Percentiles rank a stretch among this genome's conserved stretches.
These are phyloP conservation scores for Knoxia roxburghii DNA, from an alignment of 257 asterid genomes.

Conservation along the genomic window DNA sequence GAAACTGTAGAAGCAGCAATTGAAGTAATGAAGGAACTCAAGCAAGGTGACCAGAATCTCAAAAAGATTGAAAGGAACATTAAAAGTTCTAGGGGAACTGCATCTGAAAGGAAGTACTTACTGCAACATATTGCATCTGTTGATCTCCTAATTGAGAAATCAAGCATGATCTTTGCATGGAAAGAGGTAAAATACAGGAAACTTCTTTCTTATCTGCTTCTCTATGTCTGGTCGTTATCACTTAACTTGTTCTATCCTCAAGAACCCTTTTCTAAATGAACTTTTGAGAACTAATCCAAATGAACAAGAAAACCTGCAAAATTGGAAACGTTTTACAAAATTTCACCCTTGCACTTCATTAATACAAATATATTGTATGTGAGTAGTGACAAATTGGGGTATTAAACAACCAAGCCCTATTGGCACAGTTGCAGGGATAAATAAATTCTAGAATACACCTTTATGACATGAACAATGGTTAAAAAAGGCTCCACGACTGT, in stretches of 20 bases:
- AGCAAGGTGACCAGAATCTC: conserved; percentile 67
- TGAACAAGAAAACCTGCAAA: neutral
- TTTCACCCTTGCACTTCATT: neutral
- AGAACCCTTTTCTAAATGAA: neutral
- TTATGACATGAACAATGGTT: neutral
- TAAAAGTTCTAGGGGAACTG: conserved; percentile 58
- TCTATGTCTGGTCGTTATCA: conserved; percentile 9
- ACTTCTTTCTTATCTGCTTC: conserved; percentile 9
- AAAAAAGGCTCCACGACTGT: neutral
- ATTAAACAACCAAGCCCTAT: neutral
- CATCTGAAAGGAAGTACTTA: conserved; percentile 57
- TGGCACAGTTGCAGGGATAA: neutral
- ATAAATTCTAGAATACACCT: neutral
- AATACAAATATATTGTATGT: neutral
- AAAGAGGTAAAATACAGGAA: conserved; percentile 36
- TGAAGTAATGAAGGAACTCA: conserved; percentile 56
- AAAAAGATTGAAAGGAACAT: conserved; percentile 68
- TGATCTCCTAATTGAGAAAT: conserved; percentile 68
- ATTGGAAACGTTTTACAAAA: neutral
- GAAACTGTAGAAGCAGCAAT: conserved; percentile 54
- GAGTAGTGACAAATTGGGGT: neutral
- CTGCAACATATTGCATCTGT: conserved; percentile 63
- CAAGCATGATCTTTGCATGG: conserved; percentile 69
- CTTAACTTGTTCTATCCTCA: conserved; percentile 8
- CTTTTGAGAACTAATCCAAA: neutral